Percentiles rank a stretch among this genome's conserved stretches.
phyloP scores from a whole-genome alignment of 1,139 yeast genomes.

The Casaregolazyma lundiana region DNA sequence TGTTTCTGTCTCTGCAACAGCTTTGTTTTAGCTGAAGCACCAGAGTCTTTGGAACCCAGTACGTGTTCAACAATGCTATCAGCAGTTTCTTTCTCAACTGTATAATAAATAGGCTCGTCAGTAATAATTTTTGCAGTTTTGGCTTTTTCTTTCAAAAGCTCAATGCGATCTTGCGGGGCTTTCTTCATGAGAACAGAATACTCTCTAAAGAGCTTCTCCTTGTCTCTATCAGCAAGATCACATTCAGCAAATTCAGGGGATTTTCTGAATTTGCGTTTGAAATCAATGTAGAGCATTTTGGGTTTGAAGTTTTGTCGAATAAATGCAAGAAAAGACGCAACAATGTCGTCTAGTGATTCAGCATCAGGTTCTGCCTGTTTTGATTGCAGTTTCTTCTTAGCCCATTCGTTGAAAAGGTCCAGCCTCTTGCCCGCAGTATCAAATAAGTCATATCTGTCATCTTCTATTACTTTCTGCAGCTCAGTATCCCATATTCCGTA shows the following conservation, averaged over 20 bases:
- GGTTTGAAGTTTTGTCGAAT: constrained; percentile 32
- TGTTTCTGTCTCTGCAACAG: constrained; percentile 3
- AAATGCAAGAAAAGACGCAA: constrained; percentile 32
- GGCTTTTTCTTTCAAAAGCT: constrained; percentile 7
- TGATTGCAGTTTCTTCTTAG: constrained; percentile 23
- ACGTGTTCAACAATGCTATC: neutral
- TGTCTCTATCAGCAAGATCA: constrained; percentile 36
- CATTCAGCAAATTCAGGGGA: constrained; percentile 29
- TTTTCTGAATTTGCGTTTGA: constrained; percentile 39
- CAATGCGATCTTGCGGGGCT: constrained; percentile 13
- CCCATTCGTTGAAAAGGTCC: constrained; percentile 43
- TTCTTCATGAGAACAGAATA: constrained; percentile 22
- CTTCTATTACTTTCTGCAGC: constrained; percentile 36
- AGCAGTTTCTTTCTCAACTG: constrained; percentile 4
- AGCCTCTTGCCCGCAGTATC: constrained; percentile 36
- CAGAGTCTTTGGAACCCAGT: neutral
- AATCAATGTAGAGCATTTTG: constrained; percentile 41
- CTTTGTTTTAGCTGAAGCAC: neutral
- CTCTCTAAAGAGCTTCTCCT: constrained; percentile 40
- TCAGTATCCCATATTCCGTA: constrained; percentile 47
- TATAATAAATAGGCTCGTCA: constrained; percentile 16
- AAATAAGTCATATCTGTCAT: constrained; percentile 38
- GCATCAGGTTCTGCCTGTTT: constrained; percentile 2
- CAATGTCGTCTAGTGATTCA: constrained; percentile 13
- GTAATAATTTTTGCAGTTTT: constrained; percentile 6